phyloP scores from a whole-genome alignment of 2,329 filamentous ascomycete species.

The Amauroascus verrucosus region DNA sequence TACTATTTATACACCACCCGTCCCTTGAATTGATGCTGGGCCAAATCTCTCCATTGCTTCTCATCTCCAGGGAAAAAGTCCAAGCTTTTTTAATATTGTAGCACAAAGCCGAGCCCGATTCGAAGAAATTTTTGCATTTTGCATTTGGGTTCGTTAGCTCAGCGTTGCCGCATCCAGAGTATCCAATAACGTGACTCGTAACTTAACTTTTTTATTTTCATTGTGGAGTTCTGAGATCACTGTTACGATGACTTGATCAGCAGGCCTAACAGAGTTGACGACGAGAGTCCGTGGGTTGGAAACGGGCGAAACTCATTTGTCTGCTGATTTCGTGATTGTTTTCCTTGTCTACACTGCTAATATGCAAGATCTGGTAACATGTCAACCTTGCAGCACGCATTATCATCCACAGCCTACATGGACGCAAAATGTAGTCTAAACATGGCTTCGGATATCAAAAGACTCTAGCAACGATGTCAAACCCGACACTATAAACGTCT shows the following conservation, averaged over 20 bases:
- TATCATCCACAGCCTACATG: background rate
- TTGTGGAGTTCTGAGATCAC: background rate
- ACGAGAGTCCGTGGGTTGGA: background rate
- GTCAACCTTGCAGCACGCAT: background rate
- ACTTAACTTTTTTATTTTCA: background rate
- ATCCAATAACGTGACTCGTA: background rate
- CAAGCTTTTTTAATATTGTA: background rate
- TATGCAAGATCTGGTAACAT: background rate
- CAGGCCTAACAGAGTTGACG: background rate
- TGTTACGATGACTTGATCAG: conserved; percentile 5
- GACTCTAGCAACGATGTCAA: background rate
- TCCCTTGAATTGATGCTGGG: background rate
- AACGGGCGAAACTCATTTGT: background rate
- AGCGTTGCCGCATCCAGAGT: background rate
- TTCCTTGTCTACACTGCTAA: background rate
- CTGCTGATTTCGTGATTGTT: too few species aligned
- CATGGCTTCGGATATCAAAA: background rate
- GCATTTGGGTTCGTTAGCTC: conserved; percentile 7
- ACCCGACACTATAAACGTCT: background rate
- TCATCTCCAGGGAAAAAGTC: background rate
- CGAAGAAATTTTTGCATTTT: conserved; percentile 1
- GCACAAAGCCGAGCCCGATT: conserved; percentile 9
- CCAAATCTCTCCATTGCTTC: background rate
- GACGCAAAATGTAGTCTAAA: background rate
- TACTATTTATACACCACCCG: background rate